Percentiles rank a stretch among this genome's conserved stretches.
Conservation (phyloP, 2,329 filamentous ascomycete genomes). For the Fusarium chlamydosporum region DNA sequence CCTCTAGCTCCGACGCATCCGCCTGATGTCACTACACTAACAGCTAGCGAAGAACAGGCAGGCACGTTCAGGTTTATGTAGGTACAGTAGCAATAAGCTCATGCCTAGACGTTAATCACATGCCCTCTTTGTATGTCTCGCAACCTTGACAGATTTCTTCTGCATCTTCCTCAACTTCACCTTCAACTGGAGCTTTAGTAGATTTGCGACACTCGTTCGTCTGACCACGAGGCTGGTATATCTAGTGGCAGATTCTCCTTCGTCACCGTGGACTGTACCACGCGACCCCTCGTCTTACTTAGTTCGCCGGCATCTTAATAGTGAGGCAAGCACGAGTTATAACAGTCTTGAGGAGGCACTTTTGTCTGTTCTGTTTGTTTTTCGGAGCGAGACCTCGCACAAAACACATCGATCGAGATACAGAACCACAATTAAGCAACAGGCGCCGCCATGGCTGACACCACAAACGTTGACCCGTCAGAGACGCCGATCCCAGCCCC, state of each 20-base stretch:
- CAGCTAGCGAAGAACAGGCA: constrained; percentile 32
- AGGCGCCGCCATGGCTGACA: constrained; percentile 48
- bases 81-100: constrained; percentile 19
- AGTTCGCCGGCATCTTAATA: constrained; percentile 8
- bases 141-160: constrained; percentile 27
- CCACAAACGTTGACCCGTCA: constrained; percentile 42
- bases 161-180: constrained; percentile 21
- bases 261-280: constrained; percentile 29
- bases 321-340: constrained; percentile 34
- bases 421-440: constrained; percentile 5
- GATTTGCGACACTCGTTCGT: constrained; percentile 3
- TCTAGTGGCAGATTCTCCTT: constrained; percentile 19
- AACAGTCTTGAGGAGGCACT: constrained; percentile 23
- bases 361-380: constrained; percentile 3
- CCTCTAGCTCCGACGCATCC: constrained; percentile 42
- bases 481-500: constrained; percentile 52
- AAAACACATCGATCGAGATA: constrained; percentile 9
- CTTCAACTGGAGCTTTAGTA: constrained; percentile 20
- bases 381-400: constrained; percentile 15
- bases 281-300: constrained; percentile 41
- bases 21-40: constrained; percentile 44
- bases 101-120: constrained; percentile 42
- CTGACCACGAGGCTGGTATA: constrained; percentile 35
- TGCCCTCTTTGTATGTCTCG: constrained; percentile 46
- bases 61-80: neutral